A percentile compares a stretch with the other conserved stretches of the same genome.
phyloP scores from a whole-genome alignment of 352 stramenopile species.

The Elongisporangium anandrum region DNA sequence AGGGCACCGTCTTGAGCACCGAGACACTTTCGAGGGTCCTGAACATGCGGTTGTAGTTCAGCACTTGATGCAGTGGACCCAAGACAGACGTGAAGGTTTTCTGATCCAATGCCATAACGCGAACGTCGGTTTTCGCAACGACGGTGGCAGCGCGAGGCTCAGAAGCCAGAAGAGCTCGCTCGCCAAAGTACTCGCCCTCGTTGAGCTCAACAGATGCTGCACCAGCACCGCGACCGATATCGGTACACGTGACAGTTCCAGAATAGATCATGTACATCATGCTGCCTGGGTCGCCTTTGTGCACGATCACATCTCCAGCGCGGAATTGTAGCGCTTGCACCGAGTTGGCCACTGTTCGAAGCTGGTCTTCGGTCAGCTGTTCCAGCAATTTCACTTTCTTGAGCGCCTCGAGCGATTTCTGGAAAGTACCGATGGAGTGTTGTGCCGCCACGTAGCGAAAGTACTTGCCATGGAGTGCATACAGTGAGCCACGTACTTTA shows the following conservation, averaged over 20 bases:
- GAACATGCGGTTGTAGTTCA: slow-evolving; percentile 67
- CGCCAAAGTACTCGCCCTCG: slow-evolving; percentile 90
- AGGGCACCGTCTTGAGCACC: slow-evolving; percentile 39
- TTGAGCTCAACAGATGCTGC: slow-evolving; percentile 32
- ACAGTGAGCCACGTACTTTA: slow-evolving; percentile 29
- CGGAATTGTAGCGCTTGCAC: slow-evolving; percentile 44
- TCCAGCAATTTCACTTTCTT: slow-evolving; percentile 37
- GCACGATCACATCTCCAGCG: slow-evolving; percentile 63
- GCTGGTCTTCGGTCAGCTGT: slow-evolving; percentile 36
- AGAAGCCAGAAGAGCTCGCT: slow-evolving; percentile 83
- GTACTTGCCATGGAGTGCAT: slow-evolving; percentile 39
- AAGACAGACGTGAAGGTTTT: slow-evolving; percentile 91
- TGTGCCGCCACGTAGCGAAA: slow-evolving; percentile 49
- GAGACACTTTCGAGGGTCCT: slow-evolving; percentile 47
- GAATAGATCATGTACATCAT: slow-evolving; percentile 81
- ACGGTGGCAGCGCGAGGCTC: slow-evolving; percentile 88
- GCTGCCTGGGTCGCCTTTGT: slow-evolving; percentile 65
- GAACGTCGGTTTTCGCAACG: slow-evolving; percentile 50
- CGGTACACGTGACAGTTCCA: slow-evolving; percentile 51
- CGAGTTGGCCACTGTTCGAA: slow-evolving; percentile 33
- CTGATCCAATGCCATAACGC: slow-evolving; percentile 75
- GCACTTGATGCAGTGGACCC: slow-evolving; percentile 82
- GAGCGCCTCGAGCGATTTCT: slow-evolving; percentile 41
- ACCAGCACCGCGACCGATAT: slow-evolving; percentile 43
- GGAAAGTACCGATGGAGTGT: slow-evolving; percentile 30